phyloP scores from a whole-genome alignment of 768 basidiomycete genomes.

The Lyophyllum semitale region DNA sequence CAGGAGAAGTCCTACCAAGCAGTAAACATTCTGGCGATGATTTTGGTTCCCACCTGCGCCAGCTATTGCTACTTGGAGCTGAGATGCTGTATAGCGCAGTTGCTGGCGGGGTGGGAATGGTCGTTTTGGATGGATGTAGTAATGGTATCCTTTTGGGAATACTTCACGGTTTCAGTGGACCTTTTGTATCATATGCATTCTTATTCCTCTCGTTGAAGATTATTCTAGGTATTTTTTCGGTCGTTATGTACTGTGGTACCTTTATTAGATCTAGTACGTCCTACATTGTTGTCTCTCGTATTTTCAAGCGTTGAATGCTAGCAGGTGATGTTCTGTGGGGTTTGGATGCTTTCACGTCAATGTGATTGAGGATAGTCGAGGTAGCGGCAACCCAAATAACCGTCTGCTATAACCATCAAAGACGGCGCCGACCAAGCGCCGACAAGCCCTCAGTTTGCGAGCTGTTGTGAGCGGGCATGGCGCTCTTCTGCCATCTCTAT shows the following conservation, averaged over 20 bases:
- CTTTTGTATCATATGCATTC: slow-evolving; percentile 6
- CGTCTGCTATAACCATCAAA: too few relatives aligned
- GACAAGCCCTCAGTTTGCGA: too few relatives aligned
- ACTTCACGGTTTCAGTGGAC: slow-evolving; percentile 7
- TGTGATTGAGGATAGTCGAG: too few relatives aligned
- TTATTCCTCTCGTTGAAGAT: slow-evolving; percentile 2
- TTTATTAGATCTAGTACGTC: neutral
- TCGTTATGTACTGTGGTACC: neutral
- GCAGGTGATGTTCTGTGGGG: too few relatives aligned
- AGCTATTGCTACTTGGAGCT: slow-evolving; percentile 5
- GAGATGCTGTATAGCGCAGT: slow-evolving; percentile 16
- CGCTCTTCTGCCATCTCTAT: too few relatives aligned
- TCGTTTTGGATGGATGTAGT: slow-evolving; percentile 8
- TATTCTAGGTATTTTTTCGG: slow-evolving; percentile 5
- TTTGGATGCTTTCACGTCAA: too few relatives aligned
- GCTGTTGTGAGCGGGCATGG: too few relatives aligned
- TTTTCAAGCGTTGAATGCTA: too few relatives aligned
- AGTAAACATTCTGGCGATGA: neutral
- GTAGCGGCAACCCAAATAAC: too few relatives aligned
- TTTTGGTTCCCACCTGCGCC: neutral
- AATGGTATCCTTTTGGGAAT: slow-evolving; percentile 1
- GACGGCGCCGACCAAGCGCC: too few relatives aligned
- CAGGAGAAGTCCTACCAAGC: neutral
- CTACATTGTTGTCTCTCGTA: too few relatives aligned
- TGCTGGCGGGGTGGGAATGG: slow-evolving; percentile 11